Base-by-base conservation (phyloP, 2,329 filamentous ascomycete species). In the Colletotrichum tofieldiae region DNA sequence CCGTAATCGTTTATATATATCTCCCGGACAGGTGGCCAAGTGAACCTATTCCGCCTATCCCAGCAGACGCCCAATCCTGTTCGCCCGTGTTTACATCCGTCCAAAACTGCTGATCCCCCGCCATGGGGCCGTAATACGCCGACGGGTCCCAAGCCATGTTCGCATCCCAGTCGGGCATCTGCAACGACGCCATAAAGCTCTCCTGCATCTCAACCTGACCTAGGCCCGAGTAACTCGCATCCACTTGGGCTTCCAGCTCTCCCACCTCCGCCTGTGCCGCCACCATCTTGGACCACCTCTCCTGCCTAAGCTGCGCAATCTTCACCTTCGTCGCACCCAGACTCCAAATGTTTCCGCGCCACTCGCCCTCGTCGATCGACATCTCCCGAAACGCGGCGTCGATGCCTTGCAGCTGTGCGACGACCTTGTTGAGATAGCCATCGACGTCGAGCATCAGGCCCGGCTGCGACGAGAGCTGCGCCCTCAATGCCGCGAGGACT, bases 291-390 rank as follows among this genome's bases (percentile, higher is more conserved):
- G 84, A 82, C 83, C 85, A 88, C 20, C 82, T 80, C 62, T 86
- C 84, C 0, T 88, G 74, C 72, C 87, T 87, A 3, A 82, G 78
- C 8, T 82, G 82, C 0, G 84, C 84, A 43, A 88, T 84, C 26
- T 82, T 80, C 0, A 89, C 78, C 55, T 88, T 87, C 47, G 84
- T 81, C 0, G 86, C 83, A 0, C 84, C 84, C 73, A 88, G 78
- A 7, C 84, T 85, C 86, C 86, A 88, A 0, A 87, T 75, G 58
- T 86, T 86, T 63, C 84, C 83, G 14, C 86, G 82, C 65, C 80
- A 80, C 0, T 76, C 77, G n/a, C 77, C 82, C 0, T 77, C 72
- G 8, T 83, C 80, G 0, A 78, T 74, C 2, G 81, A 78, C 0
- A 76, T 75, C 2, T 78, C 76, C 2, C 81, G 79, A 16, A 86